Evolutionary conservation across 805 yeast genomes (phyloP), one percentile per base, ranked within the genome.

Genomic region (Saturnispora galanensis): DNA sequence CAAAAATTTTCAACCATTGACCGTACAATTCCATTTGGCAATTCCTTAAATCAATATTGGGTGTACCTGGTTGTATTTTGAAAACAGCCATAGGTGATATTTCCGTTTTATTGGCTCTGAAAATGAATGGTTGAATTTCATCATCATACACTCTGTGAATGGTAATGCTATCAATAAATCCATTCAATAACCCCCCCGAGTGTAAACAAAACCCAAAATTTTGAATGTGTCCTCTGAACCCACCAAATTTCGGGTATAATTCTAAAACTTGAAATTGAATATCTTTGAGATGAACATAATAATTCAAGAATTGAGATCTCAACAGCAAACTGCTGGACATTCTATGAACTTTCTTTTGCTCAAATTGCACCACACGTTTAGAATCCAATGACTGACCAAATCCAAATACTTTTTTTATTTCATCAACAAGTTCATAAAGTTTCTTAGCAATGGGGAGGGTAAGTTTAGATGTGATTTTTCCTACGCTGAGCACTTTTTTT

Each of bases 11-110:
- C 13, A 83, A 46, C 83, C 89, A 76, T 18, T 64, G 60, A 0
- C 88, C 76, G 52, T 77, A 73, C 52, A 83, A 84, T 35, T 79
- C 76, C 2, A 81, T 7, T 5, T 64, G 51, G 10, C 75, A 44
- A 47, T 79, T 76, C 31, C 74, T 65, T 17, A 81, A 49, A 37
- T 68, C 64, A 2, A 78, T 51, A 26, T 70, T 74, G 5, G 70
- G 42, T 10, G 64, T 62, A 5, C 62, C 63, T 26, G 59, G 17
- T 21, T 45, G 38, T 12, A 31, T 28, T 29, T 36, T 47, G 2
- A 47, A 17, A 35, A 45, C 46, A 3, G 51, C n/a, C 46, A 46
- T 39, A n/a, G 56, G 56, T 2, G 36, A 38, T 3, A 16, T 39
- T 9, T 32, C 38, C 34, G 37, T 26, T 36, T 38, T 40, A 39